These are phyloP conservation scores for Staphylotrichum longicolle DNA, from an alignment of 495 filamentous ascomycete genomes.

Conservation along the genomic window DNA sequence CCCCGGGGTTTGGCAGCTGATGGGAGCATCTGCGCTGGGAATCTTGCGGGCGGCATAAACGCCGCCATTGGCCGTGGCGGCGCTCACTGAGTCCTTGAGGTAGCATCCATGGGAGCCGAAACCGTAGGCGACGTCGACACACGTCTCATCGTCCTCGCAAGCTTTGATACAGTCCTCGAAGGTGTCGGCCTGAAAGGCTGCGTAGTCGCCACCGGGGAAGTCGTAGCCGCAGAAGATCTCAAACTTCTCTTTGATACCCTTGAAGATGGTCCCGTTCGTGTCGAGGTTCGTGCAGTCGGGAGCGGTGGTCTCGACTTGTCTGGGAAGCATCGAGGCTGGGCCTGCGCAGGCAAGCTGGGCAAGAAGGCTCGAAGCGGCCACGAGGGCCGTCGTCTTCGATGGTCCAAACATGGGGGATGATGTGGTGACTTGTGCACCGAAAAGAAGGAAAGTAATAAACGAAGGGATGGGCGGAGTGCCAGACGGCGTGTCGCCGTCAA, in stretches of 20 bases:
- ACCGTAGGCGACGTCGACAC: not conserved
- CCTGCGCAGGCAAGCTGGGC: not conserved
- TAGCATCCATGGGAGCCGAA: not conserved
- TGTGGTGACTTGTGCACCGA: not conserved
- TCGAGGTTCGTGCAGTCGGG: not conserved
- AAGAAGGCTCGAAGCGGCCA: not conserved
- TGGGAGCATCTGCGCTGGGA: not conserved
- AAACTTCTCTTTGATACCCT: not conserved
- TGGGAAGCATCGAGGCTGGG: not conserved
- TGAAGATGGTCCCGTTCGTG: not conserved
- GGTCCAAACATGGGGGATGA: not conserved
- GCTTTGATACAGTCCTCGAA: not conserved
- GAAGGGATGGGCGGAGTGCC: not conserved
- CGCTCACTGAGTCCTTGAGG: not conserved
- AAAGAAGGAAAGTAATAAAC: no score
- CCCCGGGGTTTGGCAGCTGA: not conserved
- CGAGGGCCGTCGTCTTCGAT: not conserved
- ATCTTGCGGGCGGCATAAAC: not conserved
- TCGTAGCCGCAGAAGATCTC: conserved; percentile 2
- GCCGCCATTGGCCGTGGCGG: not conserved
- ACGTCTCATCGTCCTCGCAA: not conserved
- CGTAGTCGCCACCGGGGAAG: not conserved
- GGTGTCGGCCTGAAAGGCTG: not conserved
- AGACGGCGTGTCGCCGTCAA: not conserved
- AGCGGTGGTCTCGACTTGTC: not conserved